phyloP scores from a whole-genome alignment of 495 filamentous ascomycete species.

The Penicillium ucsense region DNA sequence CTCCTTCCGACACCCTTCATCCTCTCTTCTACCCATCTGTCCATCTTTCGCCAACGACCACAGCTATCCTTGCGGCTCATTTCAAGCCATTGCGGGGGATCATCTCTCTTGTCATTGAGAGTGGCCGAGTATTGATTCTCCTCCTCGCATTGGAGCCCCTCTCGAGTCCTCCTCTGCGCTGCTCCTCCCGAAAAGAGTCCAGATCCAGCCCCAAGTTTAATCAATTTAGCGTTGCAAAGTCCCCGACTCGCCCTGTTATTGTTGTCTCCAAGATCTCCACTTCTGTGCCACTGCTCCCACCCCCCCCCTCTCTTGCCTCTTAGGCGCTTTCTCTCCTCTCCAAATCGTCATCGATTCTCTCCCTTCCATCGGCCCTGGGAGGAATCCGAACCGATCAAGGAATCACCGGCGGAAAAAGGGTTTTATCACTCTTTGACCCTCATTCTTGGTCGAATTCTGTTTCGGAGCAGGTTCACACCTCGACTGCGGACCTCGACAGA shows the following conservation, averaged over 20 bases:
- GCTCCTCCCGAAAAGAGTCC: constrained; percentile 1
- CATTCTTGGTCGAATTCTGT: background rate
- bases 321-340: too few relatives aligned
- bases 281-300: background rate
- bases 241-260: constrained; percentile 16
- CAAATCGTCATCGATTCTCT: constrained; percentile 11
- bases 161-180: too few relatives aligned
- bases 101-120: too few relatives aligned
- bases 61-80: too few relatives aligned
- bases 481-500: background rate
- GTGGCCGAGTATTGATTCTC: constrained; percentile 5
- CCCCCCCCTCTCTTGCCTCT: background rate
- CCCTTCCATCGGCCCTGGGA: constrained; percentile 17
- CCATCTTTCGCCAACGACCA: too few relatives aligned
- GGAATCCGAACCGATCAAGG: background rate
- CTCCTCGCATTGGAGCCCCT: constrained; percentile 13
- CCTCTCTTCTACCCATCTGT: too few relatives aligned
- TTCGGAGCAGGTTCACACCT: background rate
- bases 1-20: too few relatives aligned
- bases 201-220: constrained; percentile 1
- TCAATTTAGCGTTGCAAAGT: constrained; percentile 12
- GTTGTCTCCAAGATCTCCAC: constrained; percentile 7
- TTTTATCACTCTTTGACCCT: background rate
- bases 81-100: background rate
- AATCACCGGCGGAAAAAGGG: background rate